Conservation (phyloP, 2,329 filamentous ascomycete genomes). For the Fusarium phyllophilum region DNA sequence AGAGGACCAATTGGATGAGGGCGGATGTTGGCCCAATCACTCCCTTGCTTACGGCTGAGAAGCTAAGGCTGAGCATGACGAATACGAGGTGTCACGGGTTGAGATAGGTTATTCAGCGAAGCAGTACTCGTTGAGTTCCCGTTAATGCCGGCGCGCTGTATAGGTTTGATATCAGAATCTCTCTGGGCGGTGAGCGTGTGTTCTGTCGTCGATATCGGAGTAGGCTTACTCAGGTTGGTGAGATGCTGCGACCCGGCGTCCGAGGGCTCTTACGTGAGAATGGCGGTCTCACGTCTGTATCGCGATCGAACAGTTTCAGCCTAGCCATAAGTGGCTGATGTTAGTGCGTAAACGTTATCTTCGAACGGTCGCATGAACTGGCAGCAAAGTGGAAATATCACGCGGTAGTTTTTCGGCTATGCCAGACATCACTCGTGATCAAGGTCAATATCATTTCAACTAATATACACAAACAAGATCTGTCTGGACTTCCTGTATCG, state of each 20-base stretch:
- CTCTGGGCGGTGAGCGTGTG: too few species aligned
- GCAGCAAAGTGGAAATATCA: rapidly evolving
- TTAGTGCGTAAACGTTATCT: not conserved
- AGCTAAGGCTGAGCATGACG: not conserved
- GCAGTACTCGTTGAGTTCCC: too few species aligned
- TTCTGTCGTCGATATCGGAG: not conserved
- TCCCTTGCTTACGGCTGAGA: not conserved
- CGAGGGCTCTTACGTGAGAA: not conserved
- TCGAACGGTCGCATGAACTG: not conserved
- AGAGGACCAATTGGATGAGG: not conserved
- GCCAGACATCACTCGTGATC: not conserved
- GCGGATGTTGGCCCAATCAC: not conserved
- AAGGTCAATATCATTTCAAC: not conserved
- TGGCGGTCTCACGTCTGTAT: not conserved
- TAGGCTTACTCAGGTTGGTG: not conserved
- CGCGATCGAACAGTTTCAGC: not conserved
- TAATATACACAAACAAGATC: not conserved
- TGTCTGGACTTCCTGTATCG: rapidly evolving
- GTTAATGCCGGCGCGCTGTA: not conserved
- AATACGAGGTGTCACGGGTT: not conserved
- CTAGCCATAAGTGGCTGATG: too few species aligned
- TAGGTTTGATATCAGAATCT: not conserved
- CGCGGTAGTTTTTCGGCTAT: not conserved
- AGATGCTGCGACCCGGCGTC: not conserved
- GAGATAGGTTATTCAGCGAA: not conserved